Percentiles rank a stretch among this genome's conserved stretches.
Evolutionary conservation across 2,329 filamentous ascomycete genomes (phyloP).

Genomic region (Trichoderma koningii): DNA sequence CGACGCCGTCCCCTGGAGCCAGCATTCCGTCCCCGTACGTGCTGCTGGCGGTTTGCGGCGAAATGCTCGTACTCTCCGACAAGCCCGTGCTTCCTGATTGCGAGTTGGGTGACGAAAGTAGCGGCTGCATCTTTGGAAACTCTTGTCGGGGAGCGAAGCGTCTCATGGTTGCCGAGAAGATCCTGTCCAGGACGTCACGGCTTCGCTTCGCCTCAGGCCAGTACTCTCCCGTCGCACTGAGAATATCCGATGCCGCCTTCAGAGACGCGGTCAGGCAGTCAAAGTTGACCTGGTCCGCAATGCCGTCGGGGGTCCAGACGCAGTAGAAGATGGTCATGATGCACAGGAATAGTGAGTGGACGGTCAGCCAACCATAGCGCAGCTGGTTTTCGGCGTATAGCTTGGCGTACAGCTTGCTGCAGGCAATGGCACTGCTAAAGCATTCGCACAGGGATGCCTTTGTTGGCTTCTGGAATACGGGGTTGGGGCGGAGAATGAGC

Average conservation of each 20-base stretch:
- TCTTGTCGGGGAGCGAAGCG: constrained; percentile 16
- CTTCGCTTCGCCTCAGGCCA: constrained; percentile 53
- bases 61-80: constrained; percentile 6
- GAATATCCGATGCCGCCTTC: constrained; percentile 47
- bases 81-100: neutral
- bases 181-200: constrained; percentile 46
- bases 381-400: constrained; percentile 50
- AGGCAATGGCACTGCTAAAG: constrained; percentile 46
- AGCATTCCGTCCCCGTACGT: constrained; percentile 5
- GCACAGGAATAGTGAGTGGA: constrained; percentile 52
- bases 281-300: constrained; percentile 18
- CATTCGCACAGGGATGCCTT: constrained; percentile 45
- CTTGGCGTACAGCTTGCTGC: constrained; percentile 45
- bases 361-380: constrained; percentile 50
- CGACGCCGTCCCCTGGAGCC: neutral
- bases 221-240: constrained; percentile 55
- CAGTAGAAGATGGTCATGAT: constrained; percentile 55
- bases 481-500: constrained; percentile 53
- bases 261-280: constrained; percentile 41
- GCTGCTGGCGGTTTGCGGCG: constrained; percentile 13
- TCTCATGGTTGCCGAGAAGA: constrained; percentile 23
- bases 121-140: neutral
- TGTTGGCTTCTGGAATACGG: constrained; percentile 52
- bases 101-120: neutral
- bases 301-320: constrained; percentile 47